Evolutionary conservation across 2,329 filamentous ascomycete genomes (phyloP).

Genomic region (Alternaria novae-zelandiae): DNA sequence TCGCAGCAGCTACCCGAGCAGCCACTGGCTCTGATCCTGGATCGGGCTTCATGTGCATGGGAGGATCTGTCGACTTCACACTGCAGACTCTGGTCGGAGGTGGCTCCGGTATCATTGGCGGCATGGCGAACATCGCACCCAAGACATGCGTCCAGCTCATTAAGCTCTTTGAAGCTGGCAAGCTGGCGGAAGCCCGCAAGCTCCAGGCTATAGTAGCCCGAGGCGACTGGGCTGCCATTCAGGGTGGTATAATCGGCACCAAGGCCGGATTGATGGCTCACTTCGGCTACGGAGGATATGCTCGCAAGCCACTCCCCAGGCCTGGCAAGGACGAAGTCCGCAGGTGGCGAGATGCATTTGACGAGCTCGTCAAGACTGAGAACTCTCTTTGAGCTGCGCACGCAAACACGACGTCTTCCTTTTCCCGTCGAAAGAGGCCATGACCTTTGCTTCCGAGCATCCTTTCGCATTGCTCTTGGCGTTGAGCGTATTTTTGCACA

Average conservation of each 20-base stretch:
- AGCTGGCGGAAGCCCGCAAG: conserved; percentile 64
- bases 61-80: conserved; percentile 76
- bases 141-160: conserved; percentile 68
- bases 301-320: conserved; percentile 63
- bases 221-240: conserved; percentile 73
- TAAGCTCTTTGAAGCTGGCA: conserved; percentile 66
- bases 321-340: conserved; percentile 53
- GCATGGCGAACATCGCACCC: conserved; percentile 73
- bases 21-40: conserved; percentile 45
- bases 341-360: conserved; percentile 52
- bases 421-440: not conserved
- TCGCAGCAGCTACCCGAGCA: conserved; percentile 60
- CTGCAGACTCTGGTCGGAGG: conserved; percentile 73
- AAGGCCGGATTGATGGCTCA: conserved; percentile 69
- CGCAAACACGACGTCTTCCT: not conserved
- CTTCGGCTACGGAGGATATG: conserved; percentile 69
- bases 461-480: conserved; percentile 32
- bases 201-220: conserved; percentile 70
- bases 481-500: conserved; percentile 34
- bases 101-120: conserved; percentile 74
- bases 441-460: conserved; percentile 5
- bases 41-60: conserved; percentile 71
- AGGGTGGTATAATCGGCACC: conserved; percentile 72
- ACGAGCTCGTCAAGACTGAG: conserved; percentile 54
- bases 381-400: conserved; percentile 36